Conservation (phyloP, 768 basidiomycete species). For the Trametes sanguinea region DNA sequence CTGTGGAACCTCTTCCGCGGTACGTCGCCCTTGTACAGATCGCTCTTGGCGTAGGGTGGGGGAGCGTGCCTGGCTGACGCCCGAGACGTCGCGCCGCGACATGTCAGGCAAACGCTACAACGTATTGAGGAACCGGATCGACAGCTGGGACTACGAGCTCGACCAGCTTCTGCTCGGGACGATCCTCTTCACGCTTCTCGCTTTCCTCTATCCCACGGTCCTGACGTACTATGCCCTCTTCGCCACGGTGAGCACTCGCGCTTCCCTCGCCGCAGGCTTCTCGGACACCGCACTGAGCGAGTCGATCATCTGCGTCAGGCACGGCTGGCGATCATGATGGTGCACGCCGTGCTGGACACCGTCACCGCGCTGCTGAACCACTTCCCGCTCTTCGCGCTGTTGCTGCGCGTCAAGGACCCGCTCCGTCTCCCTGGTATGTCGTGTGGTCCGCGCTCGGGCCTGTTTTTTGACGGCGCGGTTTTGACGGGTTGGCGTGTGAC, state of each 20-base stretch:
- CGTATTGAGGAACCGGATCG: conserved; percentile 81
- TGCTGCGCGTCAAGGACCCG: conserved; percentile 84
- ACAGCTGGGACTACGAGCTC: conserved; percentile 87
- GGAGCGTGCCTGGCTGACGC: background rate
- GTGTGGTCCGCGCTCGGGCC: background rate
- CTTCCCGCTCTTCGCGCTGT: conserved; percentile 87
- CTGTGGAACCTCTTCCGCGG: conserved; percentile 93
- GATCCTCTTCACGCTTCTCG: conserved; percentile 78
- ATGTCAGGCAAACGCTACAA: conserved; percentile 83
- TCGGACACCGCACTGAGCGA: background rate
- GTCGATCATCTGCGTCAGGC: conserved; percentile 41
- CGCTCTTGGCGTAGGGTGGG: background rate
- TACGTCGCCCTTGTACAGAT: conserved; percentile 32
- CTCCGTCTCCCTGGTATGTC: conserved; percentile 72
- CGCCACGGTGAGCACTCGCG: conserved; percentile 58
- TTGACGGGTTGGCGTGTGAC: no score
- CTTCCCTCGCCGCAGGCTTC: background rate
- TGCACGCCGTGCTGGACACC: conserved; percentile 65
- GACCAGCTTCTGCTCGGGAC: conserved; percentile 97
- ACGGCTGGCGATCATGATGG: conserved; percentile 52
- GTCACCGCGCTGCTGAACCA: conserved; percentile 82
- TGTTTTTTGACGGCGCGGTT: background rate
- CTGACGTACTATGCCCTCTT: conserved; percentile 86
- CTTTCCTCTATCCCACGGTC: conserved; percentile 84
- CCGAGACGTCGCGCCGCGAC: no score